A percentile compares a stretch with the other conserved stretches of the same genome.
Evolutionary conservation across 169 alveolate genomes (phyloP).

Genomic region (Theileria sp.): DNA sequence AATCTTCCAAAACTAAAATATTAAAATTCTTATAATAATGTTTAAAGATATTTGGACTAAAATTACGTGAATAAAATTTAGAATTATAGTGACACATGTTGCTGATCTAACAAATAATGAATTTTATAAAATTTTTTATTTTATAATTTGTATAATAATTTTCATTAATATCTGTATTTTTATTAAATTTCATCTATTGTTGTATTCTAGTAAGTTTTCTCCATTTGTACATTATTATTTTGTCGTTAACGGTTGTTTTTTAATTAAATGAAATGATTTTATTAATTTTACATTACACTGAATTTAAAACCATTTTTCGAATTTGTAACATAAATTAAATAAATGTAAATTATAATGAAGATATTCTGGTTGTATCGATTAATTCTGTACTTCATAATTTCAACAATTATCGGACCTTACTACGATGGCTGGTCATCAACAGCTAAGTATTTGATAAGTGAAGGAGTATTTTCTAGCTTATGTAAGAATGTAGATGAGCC

Average conservation of each 20-base stretch:
- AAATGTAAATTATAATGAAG: constrained; percentile 27
- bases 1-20: not conserved
- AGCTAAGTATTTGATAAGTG: constrained; percentile 32
- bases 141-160: no score
- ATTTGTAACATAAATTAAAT: not conserved
- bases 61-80: not conserved
- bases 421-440: constrained; percentile 68
- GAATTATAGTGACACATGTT: not conserved
- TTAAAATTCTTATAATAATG: no score
- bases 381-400: constrained; percentile 18
- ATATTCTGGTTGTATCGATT: constrained; percentile 14
- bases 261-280: not conserved
- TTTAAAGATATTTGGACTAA: not conserved
- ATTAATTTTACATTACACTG: not conserved
- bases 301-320: not conserved
- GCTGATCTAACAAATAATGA: not conserved
- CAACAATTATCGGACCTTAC: constrained; percentile 28
- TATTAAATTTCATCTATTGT: not conserved
- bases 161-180: not conserved
- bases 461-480: constrained; percentile 34
- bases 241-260: not conserved
- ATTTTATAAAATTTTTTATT: no score
- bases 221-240: not conserved
- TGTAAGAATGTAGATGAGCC: constrained; percentile 14
- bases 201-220: no score